Base-by-base conservation (phyloP, 1,284 basidiomycete species). In the Pseudomicrostroma phylloplanum region DNA sequence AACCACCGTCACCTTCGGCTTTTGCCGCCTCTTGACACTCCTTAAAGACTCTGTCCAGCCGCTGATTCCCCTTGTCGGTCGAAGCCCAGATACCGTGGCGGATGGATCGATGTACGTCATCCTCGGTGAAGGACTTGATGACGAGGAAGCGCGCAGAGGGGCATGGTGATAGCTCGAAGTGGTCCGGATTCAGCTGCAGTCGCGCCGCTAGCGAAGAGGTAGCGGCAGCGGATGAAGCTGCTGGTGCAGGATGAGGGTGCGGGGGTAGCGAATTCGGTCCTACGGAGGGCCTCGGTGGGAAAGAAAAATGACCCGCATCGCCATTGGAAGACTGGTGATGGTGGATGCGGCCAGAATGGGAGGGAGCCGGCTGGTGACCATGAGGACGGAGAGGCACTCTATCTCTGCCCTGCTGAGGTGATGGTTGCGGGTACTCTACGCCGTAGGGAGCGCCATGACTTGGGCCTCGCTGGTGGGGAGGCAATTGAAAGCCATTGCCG, bases 101-200 rank as follows among this genome's bases (percentile, higher is more conserved):
- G 55, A 79, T 66, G 39, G 73, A 76, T 26, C 70, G 71, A 61
- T 76, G 69, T 23, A 79, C 73, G 51, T 79, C 77, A 26, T 74
- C 74, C 41, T 78, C 76, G 25, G 74, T 78, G 56, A 76, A 78
- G 30, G 71, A 73, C 57, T 78, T 78, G 71, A 78, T 78, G 41
- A 78, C 76, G 60, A 78, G 77, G 63, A 67, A 74, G 53, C 76
- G 70, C 21, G 69, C 71, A 30, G 67, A 60, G 13, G 13, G n/a
- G 23, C 61, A 41, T 1, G 73, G 73, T 8, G 56, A 21, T 7
- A 68, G 60, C 41, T 67, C 67, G 23, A 73, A 72, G 9, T 62
- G 62, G 3, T 66, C 56, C 1, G 72, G 72, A 30, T 74, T 74
- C 65, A 41, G 61, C 54, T 12, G 59, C 41, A 12, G 62, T 57